phyloP scores from a whole-genome alignment of 1,284 basidiomycete species.

The Erythrobasidium hasegawianum region DNA sequence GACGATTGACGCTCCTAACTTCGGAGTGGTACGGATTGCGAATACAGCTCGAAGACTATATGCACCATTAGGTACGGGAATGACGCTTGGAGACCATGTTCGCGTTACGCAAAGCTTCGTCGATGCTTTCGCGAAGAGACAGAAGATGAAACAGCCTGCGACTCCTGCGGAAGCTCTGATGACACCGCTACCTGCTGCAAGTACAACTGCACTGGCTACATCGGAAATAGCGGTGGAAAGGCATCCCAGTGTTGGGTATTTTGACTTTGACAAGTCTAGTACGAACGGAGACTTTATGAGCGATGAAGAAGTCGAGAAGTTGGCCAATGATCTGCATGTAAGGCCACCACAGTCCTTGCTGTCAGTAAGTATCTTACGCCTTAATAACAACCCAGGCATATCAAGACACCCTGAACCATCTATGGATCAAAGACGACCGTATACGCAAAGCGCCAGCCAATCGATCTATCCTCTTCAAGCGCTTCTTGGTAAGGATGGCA shows the following conservation, averaged over 20 bases:
- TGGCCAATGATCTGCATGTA: conserved; percentile 64
- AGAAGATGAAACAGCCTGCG: neutral
- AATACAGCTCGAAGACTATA: conserved; percentile 74
- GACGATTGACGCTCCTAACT: conserved; percentile 73
- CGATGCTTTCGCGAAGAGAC: conserved; percentile 58
- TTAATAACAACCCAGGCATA: conserved; percentile 54
- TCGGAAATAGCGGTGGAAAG: neutral
- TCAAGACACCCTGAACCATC: conserved; percentile 62
- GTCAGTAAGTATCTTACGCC: neutral
- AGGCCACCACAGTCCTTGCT: conserved; percentile 16
- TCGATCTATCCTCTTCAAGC: conserved; percentile 58
- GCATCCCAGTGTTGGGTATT: conserved; percentile 8
- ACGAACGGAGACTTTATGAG: conserved; percentile 7
- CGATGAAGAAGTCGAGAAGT: conserved; percentile 47
- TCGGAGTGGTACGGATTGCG: conserved; percentile 67
- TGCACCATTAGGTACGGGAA: conserved; percentile 67
- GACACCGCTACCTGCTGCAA: conserved; percentile 9
- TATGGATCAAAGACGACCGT: conserved; percentile 74
- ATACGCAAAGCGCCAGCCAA: conserved; percentile 58
- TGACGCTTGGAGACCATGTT: conserved; percentile 35
- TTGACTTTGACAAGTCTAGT: conserved; percentile 22
- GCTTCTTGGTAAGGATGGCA: conserved; percentile 62
- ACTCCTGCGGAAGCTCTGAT: conserved; percentile 10
- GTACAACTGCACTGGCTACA: neutral
- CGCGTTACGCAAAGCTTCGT: conserved; percentile 56